Conservation (phyloP, 1,139 yeast genomes). For the Geotrichum bryndzae region DNA sequence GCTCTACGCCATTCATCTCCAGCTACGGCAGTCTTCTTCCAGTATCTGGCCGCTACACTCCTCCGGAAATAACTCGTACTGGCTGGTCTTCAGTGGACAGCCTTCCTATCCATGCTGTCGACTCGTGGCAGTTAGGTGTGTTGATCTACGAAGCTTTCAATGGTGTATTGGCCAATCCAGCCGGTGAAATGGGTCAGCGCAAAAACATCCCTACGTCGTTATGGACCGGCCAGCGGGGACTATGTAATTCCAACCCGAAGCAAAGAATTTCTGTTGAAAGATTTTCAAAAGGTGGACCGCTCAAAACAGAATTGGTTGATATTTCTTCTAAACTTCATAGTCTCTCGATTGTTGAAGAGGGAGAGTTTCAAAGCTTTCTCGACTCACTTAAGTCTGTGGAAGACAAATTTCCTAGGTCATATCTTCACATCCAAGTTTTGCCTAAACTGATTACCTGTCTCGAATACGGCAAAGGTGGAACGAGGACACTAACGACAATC, state of each 20-base stretch:
- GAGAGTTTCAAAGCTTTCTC: slow-evolving; percentile 51
- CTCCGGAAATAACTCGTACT: slow-evolving; percentile 41
- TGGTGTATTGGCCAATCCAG: slow-evolving; percentile 23
- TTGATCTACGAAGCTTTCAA: slow-evolving; percentile 49
- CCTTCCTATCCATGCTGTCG: slow-evolving; percentile 37
- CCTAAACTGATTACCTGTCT: slow-evolving; percentile 56
- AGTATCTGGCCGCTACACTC: slow-evolving; percentile 34
- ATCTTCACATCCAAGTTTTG: slow-evolving; percentile 55
- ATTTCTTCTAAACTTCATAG: slow-evolving; percentile 49
- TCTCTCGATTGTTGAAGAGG: slow-evolving; percentile 45
- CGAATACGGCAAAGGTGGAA: slow-evolving; percentile 26
- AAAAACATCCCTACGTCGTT: slow-evolving; percentile 25
- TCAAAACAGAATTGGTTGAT: slow-evolving; percentile 41
- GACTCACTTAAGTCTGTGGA: slow-evolving; percentile 40
- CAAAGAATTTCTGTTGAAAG: slow-evolving; percentile 46
- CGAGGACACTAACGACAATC: slow-evolving; percentile 25
- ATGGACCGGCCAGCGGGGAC: slow-evolving; percentile 25
- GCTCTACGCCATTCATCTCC: slow-evolving; percentile 22
- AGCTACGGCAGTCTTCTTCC: slow-evolving; percentile 34
- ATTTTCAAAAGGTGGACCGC: slow-evolving; percentile 37
- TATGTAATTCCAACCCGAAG: slow-evolving; percentile 27
- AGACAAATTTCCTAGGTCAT: slow-evolving; percentile 49
- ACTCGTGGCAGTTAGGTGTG: slow-evolving; percentile 58
- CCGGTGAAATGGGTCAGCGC: slow-evolving; percentile 15
- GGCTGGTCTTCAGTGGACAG: slow-evolving; percentile 43